Conservation (phyloP, 331 rosid genomes). For the Saraca asoca region DNA sequence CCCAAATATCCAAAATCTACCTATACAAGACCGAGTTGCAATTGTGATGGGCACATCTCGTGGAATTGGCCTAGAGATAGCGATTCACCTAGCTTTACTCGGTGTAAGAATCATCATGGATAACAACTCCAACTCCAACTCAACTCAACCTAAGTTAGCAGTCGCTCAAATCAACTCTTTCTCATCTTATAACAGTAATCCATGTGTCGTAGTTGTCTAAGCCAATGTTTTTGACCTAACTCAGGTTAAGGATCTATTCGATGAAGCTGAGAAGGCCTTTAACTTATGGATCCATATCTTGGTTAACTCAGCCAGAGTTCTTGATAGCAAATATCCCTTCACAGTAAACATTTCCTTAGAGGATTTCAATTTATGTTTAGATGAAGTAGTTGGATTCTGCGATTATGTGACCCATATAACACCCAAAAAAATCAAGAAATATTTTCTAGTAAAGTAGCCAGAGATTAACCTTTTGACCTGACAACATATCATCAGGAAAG, state of each 20-base stretch:
- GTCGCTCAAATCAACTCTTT: slow-evolving; percentile 6
- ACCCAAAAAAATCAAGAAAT: slow-evolving; percentile 54
- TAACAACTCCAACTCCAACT: slow-evolving; percentile 21
- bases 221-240: slow-evolving; percentile 21
- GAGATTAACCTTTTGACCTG: slow-evolving; percentile 41
- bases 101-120: slow-evolving; percentile 13
- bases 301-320: no score
- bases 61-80: slow-evolving; percentile 22
- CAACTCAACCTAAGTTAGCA: neutral
- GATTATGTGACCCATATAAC: slow-evolving; percentile 43
- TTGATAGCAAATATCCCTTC: no score
- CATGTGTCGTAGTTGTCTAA: slow-evolving; percentile 2
- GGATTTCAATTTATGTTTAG: no score
- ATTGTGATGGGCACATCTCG: slow-evolving; percentile 19
- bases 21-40: slow-evolving; percentile 11
- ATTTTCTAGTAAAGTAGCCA: slow-evolving; percentile 39
- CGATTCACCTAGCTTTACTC: no score
- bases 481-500: slow-evolving; percentile 54
- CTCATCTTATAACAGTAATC: neutral
- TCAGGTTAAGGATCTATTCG: slow-evolving; percentile 18
- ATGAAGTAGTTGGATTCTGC: slow-evolving; percentile 59
- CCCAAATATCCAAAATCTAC: no score
- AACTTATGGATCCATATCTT: no score
- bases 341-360: no score
- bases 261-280: slow-evolving; percentile 14